Conservation (phyloP, 805 yeast genomes). For the Priceomyces fermenticarens region DNA sequence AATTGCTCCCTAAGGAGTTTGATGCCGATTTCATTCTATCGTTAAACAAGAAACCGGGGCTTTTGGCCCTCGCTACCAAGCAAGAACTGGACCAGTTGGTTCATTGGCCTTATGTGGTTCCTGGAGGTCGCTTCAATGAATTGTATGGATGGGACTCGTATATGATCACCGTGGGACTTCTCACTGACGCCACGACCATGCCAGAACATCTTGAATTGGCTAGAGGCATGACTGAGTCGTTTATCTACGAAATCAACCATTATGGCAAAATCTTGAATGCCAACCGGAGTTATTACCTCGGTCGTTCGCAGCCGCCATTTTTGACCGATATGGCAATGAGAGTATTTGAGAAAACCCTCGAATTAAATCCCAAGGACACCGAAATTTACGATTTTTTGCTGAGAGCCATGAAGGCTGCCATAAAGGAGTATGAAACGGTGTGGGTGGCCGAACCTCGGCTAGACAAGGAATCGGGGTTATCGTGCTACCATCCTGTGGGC, state of each 20-base stretch:
- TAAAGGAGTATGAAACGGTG: slow-evolving; percentile 76
- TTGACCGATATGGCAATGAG: slow-evolving; percentile 86
- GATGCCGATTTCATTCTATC: slow-evolving; percentile 77
- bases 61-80: slow-evolving; percentile 75
- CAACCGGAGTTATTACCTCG: slow-evolving; percentile 83
- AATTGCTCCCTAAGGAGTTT: slow-evolving; percentile 68
- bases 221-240: slow-evolving; percentile 87
- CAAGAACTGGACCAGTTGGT: slow-evolving; percentile 43
- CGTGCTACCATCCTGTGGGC: slow-evolving; percentile 89
- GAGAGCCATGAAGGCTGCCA: slow-evolving; percentile 72
- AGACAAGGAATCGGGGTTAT: slow-evolving; percentile 72
- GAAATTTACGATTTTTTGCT: slow-evolving; percentile 56
- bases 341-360: slow-evolving; percentile 59
- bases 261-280: slow-evolving; percentile 95
- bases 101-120: slow-evolving; percentile 87
- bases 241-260: slow-evolving; percentile 82
- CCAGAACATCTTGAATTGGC: slow-evolving; percentile 63
- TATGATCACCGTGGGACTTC: slow-evolving; percentile 81
- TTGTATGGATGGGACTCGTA: slow-evolving; percentile 98
- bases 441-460: slow-evolving; percentile 78
- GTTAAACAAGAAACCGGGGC: slow-evolving; percentile 79
- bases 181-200: slow-evolving; percentile 47
- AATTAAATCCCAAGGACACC: slow-evolving; percentile 33
- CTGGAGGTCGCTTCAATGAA: slow-evolving; percentile 97
- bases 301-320: slow-evolving; percentile 96